Conservation (phyloP, 768 basidiomycete species). For the Pleurotus ostreatus region DNA sequence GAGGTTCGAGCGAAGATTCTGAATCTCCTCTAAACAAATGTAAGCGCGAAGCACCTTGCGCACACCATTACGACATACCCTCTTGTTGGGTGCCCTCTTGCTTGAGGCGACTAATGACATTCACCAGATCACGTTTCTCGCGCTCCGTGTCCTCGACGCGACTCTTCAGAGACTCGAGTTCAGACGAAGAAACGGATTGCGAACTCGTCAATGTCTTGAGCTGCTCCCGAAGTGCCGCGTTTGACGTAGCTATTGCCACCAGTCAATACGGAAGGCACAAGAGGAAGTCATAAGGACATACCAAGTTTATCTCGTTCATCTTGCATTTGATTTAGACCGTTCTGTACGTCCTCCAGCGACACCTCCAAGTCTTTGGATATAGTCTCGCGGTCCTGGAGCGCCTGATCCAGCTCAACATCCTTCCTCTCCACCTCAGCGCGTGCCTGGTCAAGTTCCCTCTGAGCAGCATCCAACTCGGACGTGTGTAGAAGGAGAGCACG, state of each 20-base stretch:
- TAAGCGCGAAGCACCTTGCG: constrained; percentile 3
- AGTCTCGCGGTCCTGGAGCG: constrained; percentile 73
- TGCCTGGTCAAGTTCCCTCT: constrained; percentile 66
- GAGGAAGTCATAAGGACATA: constrained; percentile 27
- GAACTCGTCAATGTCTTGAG: constrained; percentile 53
- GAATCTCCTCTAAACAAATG: constrained; percentile 58
- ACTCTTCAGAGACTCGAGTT: constrained; percentile 52
- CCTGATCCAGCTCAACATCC: constrained; percentile 83
- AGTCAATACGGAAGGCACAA: constrained; percentile 12
- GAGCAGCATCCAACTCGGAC: constrained; percentile 47
- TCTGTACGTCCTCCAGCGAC: constrained; percentile 45
- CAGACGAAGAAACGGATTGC: constrained; percentile 58
- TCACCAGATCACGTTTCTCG: constrained; percentile 87
- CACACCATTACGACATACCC: constrained; percentile 39
- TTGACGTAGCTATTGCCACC: constrained; percentile 37
- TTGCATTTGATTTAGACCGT: constrained; percentile 53
- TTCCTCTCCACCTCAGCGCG: constrained; percentile 66
- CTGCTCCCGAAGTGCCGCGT: constrained; percentile 47
- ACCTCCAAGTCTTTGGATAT: constrained; percentile 53
- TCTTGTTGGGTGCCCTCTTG: constrained; percentile 72
- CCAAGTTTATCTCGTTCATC: constrained; percentile 65
- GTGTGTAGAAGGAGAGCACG: constrained; percentile 55
- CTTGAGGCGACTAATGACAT: constrained; percentile 78
- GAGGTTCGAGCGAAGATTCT: constrained; percentile 60
- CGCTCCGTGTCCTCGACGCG: constrained; percentile 74